Conservation (phyloP, 192 early-diverging fungal species). For the Coemansia erecta region DNA sequence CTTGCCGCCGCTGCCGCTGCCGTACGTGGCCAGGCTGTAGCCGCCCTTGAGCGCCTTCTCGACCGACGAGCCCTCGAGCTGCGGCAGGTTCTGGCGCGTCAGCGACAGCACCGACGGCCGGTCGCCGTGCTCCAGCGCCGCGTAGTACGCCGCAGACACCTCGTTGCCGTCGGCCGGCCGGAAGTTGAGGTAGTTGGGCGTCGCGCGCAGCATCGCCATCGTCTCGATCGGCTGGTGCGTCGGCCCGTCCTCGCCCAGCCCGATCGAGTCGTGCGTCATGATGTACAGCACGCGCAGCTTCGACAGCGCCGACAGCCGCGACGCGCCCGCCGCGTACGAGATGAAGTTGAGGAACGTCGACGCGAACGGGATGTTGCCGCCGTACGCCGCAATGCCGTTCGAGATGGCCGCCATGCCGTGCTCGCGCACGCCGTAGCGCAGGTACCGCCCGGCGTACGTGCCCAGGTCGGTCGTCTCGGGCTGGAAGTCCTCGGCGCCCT, state of each 20-base stretch:
- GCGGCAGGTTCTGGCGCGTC: slow-evolving; percentile 92
- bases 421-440: slow-evolving; percentile 96
- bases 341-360: slow-evolving; percentile 94
- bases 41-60: slow-evolving; percentile 84
- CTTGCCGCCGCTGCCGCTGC: slow-evolving; percentile 51
- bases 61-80: slow-evolving; percentile 78
- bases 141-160: slow-evolving; percentile 82
- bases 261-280: slow-evolving; percentile 99
- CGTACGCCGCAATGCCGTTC: slow-evolving; percentile 89
- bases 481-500: slow-evolving; percentile 94
- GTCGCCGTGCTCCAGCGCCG: slow-evolving; percentile 66
- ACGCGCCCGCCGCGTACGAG: slow-evolving; percentile 76
- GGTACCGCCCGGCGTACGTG: slow-evolving; percentile 80
- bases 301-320: slow-evolving; percentile 86
- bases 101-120: slow-evolving; percentile 84
- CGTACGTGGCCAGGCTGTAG: slow-evolving; percentile 73
- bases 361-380: slow-evolving; percentile 80
- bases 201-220: slow-evolving; percentile 80
- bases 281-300: slow-evolving; percentile 91
- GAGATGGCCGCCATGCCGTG: slow-evolving; percentile 93
- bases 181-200: slow-evolving; percentile 83
- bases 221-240: slow-evolving; percentile 99
- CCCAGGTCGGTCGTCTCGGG: slow-evolving; percentile 68
- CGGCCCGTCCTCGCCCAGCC: slow-evolving; percentile 97
- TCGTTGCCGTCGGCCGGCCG: slow-evolving; percentile 96